Percentiles rank a stretch among this genome's conserved stretches.
Conservation (phyloP, 2,329 filamentous ascomycete species). For the Magnaporthales sp. region DNA sequence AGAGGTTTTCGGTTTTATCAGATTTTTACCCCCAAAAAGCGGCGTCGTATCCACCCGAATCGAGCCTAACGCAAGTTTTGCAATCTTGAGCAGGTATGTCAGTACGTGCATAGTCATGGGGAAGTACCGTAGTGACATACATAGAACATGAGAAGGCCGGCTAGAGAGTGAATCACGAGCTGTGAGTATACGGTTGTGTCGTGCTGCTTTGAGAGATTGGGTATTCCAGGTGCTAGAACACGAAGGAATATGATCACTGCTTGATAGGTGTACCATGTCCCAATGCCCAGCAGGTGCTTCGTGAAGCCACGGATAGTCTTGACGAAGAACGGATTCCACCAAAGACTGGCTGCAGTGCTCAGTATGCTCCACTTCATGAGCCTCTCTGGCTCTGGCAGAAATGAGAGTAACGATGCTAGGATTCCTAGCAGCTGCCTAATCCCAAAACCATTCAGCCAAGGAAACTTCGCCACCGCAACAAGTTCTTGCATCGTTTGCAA, state of each 20-base stretch:
- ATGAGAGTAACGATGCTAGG: slow-evolving; percentile 19
- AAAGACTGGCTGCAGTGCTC: slow-evolving; percentile 42
- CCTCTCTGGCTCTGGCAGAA: slow-evolving; percentile 29
- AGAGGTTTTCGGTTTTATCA: background rate
- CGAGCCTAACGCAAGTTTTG: slow-evolving; percentile 30
- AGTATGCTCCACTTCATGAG: slow-evolving; percentile 39
- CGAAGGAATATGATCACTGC: slow-evolving; percentile 48
- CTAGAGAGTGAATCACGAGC: background rate
- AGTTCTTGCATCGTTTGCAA: slow-evolving; percentile 21
- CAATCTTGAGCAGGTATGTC: slow-evolving; percentile 23
- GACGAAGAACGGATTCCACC: slow-evolving; percentile 63
- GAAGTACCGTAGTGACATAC: background rate
- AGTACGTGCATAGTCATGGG: slow-evolving; percentile 12
- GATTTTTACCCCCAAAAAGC: slow-evolving; percentile 30
- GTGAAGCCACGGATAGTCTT: slow-evolving; percentile 52
- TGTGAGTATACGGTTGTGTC: background rate
- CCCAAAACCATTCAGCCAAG: background rate
- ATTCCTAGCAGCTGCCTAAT: background rate
- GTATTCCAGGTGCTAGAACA: slow-evolving; percentile 35
- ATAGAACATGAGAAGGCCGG: background rate
- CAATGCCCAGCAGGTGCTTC: slow-evolving; percentile 49
- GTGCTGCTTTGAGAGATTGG: slow-evolving; percentile 25
- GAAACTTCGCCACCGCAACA: background rate
- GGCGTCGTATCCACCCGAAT: slow-evolving; percentile 50
- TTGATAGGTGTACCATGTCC: slow-evolving; percentile 60